Evolutionary conservation across 1,284 basidiomycete species (phyloP), one percentile per base, ranked within the genome.

Genomic region (Cutaneotrichosporon sp.): DNA sequence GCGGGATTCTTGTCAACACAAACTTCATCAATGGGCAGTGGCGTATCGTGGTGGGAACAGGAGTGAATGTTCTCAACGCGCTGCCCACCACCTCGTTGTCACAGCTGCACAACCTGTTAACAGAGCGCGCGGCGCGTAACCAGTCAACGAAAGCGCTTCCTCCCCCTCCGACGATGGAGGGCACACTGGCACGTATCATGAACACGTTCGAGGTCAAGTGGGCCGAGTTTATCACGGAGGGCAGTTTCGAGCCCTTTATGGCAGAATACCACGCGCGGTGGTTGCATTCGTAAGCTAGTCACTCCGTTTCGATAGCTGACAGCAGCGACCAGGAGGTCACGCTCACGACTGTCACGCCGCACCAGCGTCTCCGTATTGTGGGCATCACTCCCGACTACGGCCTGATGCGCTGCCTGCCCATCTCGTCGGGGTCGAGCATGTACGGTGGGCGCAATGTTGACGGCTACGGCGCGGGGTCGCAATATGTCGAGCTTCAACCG

Each of bases 211-310:
- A 89, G 62, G 66, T 69, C 24, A 84, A 90, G 77, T 94, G 91
- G 90, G 69, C 75, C 5, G 74, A 72, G 4, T 97, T 96, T 67
- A 62, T 88, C 29, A 70, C 71, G 3, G 77, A 79, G 34, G 76
- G 78, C 29, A 86, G 87, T 0, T 93, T 93, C 65, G 81, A 80
- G 29, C 81, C 85, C 0, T 90, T 92, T 74, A 80, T 88, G 77
- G 79, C 83, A 52, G 78, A 83, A 41, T 97, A 98, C 70, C 80
- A 86, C 20, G 74, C 81, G 17, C 76, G 83, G 25, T 94, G 92
- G 91, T 77, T 97, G 49, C 93, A 97, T 71, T 86, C 85, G 90
- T 96, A 60, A 61, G 88, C 82, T n/a, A n/a, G n/a, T n/a, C n/a
- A n/a, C n/a, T n/a, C n/a, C n/a, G n/a, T n/a, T n/a, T n/a, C n/a